Base-by-base conservation (phyloP, 2,329 filamentous ascomycete species). In the Magnaporthales sp. region DNA sequence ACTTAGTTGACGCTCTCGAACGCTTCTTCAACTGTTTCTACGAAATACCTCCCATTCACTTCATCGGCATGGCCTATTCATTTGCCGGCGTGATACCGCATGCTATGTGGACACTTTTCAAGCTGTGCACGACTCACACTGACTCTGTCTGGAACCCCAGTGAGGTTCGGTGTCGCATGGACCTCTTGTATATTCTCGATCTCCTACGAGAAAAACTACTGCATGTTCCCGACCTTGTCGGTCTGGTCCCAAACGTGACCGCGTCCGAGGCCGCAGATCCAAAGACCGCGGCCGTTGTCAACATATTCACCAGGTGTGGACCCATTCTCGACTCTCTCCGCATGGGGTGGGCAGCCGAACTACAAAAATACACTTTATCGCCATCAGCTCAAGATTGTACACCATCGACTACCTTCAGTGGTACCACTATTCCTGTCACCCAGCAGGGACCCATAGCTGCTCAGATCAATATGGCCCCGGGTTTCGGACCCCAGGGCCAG, bases 1-100 rank as follows among this genome's bases (percentile, higher is more conserved):
- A 69, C 13, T 74, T 74, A 66, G 68, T 77, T 13, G 66, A 71
- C 9, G 71, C 73, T 26, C 65, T 74, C 24, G 72, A 75, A 32
- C 72, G 73, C 64, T 80, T 73, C 70, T 76, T 79, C 66, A 69
- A 74, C 38, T 65, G 70, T 3, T 75, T 77, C 67, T 76, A 76
- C 54, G 69, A 71, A 19, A 71, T 75, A 1, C 71, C 75, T 3
- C 70, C 73, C 46, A 64, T 68, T 10, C 27, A 74, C 29, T 73
- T 75, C 54, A 65, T 74, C 4, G 73, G 74, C 30, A 71, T 80
- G 66, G 74, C 76, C 1, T 78, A 58, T n/a, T 4, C 54, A 3
- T 26, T 11, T 15, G 9, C 9, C n/a, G 22, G 22, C 15, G 9
- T n/a, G 9, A 1, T 58, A 4, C 54, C 54, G 13, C 8, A 13